Conservation (phyloP, 305 asterid species). For the Andrographis paniculata region DNA sequence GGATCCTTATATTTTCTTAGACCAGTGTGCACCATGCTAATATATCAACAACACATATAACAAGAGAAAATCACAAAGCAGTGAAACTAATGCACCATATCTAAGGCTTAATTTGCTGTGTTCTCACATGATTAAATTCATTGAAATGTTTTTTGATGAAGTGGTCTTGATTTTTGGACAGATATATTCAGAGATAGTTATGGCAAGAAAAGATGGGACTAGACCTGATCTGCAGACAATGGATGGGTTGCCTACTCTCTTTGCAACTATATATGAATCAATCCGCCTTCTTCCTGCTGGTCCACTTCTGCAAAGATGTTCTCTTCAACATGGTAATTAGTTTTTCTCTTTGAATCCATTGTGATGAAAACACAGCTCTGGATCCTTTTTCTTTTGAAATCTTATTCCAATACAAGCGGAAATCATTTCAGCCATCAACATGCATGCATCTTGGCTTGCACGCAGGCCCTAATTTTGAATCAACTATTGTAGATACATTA, state of each 20-base stretch:
- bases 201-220: conserved; percentile 16
- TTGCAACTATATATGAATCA: conserved; percentile 38
- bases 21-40: conserved; percentile 9
- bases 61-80: neutral
- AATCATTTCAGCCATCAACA: too few relatives aligned
- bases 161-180: conserved; percentile 18
- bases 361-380: conserved; percentile 8
- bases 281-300: conserved; percentile 40
- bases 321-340: conserved; percentile 30
- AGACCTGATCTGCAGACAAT: conserved; percentile 16
- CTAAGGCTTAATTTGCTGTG: neutral
- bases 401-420: neutral
- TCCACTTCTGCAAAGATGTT: conserved; percentile 38
- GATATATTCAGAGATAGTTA: conserved; percentile 33
- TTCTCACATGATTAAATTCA: conserved; percentile 1
- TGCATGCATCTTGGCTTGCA: conserved; percentile 9
- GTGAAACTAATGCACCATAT: conserved; percentile 3
- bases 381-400: neutral
- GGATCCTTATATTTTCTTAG: conserved; percentile 3
- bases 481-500: too few relatives aligned
- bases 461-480: conserved; percentile 1
- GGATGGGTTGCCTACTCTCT: conserved; percentile 26
- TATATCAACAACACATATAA: neutral
- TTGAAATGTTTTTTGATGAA: conserved; percentile 9
- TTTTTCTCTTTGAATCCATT: neutral